phyloP scores from a whole-genome alignment of 371 early-diverging fungal species.

The Smittium culicis region DNA sequence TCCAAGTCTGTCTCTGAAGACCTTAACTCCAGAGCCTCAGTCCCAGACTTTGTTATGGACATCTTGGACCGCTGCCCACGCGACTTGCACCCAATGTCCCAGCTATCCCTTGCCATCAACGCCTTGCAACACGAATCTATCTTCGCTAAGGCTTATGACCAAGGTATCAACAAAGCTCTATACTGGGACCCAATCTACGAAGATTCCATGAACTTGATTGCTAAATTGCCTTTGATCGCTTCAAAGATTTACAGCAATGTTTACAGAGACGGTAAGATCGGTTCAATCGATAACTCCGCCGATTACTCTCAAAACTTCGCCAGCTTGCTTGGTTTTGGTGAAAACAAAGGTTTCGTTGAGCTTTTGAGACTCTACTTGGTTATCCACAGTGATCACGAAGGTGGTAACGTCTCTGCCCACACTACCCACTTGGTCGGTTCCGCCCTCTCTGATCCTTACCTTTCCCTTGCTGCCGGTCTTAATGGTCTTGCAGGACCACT shows the following conservation, averaged over 20 bases:
- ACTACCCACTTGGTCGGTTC: constrained; percentile 92
- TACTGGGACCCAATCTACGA: constrained; percentile 96
- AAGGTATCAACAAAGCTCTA: constrained; percentile 84
- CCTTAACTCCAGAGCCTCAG: constrained; percentile 83
- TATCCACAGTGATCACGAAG: constrained; percentile 99
- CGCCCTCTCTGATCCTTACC: constrained; percentile 95
- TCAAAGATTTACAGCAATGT: constrained; percentile 97
- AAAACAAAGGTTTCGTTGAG: constrained; percentile 81
- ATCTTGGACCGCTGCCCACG: constrained; percentile 92
- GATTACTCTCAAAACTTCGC: constrained; percentile 95
- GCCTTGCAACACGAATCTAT: constrained; percentile 89
- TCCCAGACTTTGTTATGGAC: constrained; percentile 87
- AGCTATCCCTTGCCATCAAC: constrained; percentile 89
- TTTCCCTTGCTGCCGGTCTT: constrained; percentile 91
- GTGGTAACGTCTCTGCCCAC: constrained; percentile 95
- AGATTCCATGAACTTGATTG: constrained; percentile 94
- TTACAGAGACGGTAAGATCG: constrained; percentile 90
- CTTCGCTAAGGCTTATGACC: constrained; percentile 92
- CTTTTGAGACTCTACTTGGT: constrained; percentile 96
- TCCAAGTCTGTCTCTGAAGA: constrained; percentile 82
- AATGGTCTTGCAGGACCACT: constrained; percentile 98
- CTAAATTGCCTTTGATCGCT: constrained; percentile 92
- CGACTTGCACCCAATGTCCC: constrained; percentile 97
- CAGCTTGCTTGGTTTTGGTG: constrained; percentile 76
- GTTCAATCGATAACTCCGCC: constrained; percentile 60